Base-by-base conservation (phyloP, 495 filamentous ascomycete species). In the Saxophila tyrrhenica region DNA sequence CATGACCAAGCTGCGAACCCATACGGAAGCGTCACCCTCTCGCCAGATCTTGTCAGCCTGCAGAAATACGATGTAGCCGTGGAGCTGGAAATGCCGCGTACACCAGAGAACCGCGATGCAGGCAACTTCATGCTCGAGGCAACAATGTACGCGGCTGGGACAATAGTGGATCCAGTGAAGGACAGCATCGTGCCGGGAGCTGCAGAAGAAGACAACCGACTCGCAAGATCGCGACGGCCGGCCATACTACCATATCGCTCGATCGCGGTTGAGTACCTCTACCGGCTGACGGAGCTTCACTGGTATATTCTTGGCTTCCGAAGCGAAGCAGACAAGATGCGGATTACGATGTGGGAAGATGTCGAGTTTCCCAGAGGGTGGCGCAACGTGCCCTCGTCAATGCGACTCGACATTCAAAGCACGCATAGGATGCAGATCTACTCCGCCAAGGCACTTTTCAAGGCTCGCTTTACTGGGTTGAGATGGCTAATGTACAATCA, bases 121-220 rank as follows among this genome's bases (percentile, higher is more conserved):
- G 92, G 91, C 20, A 96, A 96, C 69, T 97, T 97, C 75, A 97
- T 97, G 90, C 71, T 95, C 15, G 81, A 87, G 1, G 65, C 67
- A 39, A 60, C 64, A 15, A 65, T 66, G 48, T 50, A 35, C 29
- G 54, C 54, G 35, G 49, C 43, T 16, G 25, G 35, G 19, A 44
- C 43, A 17, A 19, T 50, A 15, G 32, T 51, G n/a, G 54, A 61
- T 9, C 50, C 38, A 3, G 23, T 61, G 21, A 57, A 61, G 17
- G 52, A 50, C 24, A 44, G 38, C 21, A 19, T 53, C 20, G 46
- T 41, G 15, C 17, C 52, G 5, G 46, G 48, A 38, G 39, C 20
- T 16, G 25, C 29, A 41, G 54, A 62, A 11, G 52, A 55, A 21
- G 51, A 56, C 3, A 56, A 57, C 1, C 50, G 69, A 3, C 61